A percentile compares a stretch with the other conserved stretches of the same genome.
These are phyloP conservation scores for Pezicula radicicola DNA, from an alignment of 2,329 filamentous ascomycete genomes.

Conservation along the genomic window DNA sequence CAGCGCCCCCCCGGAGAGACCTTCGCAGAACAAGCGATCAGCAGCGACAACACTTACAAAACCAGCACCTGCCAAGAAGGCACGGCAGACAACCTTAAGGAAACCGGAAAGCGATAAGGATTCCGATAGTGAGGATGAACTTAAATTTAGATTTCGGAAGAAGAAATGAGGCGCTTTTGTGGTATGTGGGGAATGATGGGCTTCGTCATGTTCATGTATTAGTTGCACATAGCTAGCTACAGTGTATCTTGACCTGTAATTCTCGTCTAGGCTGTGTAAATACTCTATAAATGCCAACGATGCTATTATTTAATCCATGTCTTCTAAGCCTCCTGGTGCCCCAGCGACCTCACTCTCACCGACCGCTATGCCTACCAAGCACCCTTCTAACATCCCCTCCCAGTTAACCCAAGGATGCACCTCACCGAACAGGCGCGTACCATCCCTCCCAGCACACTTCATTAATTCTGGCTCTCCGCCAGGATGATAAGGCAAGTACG, in stretches of 20 bases:
- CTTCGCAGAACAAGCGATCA: constrained; percentile 15
- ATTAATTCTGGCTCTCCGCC: constrained; percentile 76
- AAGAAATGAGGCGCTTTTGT: constrained; percentile 5
- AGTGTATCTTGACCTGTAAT: too few relatives aligned
- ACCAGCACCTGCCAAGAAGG: constrained; percentile 22
- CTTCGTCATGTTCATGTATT: constrained; percentile 14
- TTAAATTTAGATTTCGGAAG: constrained; percentile 27
- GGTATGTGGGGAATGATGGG: constrained; percentile 7
- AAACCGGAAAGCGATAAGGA: constrained; percentile 12
- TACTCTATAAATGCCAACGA: background rate
- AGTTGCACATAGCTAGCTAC: too few relatives aligned
- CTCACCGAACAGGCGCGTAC: constrained; percentile 61
- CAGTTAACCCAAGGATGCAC: constrained; percentile 72
- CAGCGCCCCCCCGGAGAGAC: background rate
- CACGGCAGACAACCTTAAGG: constrained; percentile 10
- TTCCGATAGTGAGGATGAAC: constrained; percentile 25
- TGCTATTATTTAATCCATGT: constrained; percentile 50
- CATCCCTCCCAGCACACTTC: constrained; percentile 59
- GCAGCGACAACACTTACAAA: constrained; percentile 19
- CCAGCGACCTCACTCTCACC: constrained; percentile 43
- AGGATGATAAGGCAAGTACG: constrained; percentile 87
- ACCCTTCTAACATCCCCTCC: constrained; percentile 64
- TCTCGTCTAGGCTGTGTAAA: background rate
- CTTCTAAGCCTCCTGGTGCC: constrained; percentile 45
- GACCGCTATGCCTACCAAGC: constrained; percentile 61